Conservation (phyloP, 2,329 filamentous ascomycete species). For the Cladosporium halotolerans region DNA sequence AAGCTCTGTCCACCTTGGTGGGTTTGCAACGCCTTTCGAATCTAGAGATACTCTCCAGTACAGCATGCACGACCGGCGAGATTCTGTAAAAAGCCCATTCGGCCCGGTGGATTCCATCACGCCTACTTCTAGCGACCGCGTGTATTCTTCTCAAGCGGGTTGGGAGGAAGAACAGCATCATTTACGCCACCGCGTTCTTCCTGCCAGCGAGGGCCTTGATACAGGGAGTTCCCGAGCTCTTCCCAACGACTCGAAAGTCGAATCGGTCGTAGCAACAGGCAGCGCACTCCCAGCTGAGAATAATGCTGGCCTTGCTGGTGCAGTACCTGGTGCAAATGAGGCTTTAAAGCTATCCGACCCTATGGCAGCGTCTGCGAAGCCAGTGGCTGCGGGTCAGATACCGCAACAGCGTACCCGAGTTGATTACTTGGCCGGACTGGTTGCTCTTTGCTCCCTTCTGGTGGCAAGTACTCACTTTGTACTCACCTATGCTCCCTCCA, state of each 20-base stretch:
- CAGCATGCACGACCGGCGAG: not conserved
- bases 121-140: not conserved
- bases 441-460: constrained; percentile 40
- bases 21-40: not conserved
- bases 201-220: not conserved
- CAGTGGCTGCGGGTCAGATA: constrained; percentile 7
- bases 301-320: constrained; percentile 7
- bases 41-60: not conserved
- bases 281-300: not conserved
- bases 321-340: constrained; percentile 3
- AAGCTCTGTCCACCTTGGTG: constrained; percentile 8
- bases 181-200: not conserved
- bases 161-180: not conserved
- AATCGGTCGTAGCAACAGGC: not conserved
- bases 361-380: constrained; percentile 12
- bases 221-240: not conserved
- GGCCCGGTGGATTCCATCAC: not conserved
- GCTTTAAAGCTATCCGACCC: constrained; percentile 1
- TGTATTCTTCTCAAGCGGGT: not conserved
- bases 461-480: constrained; percentile 42
- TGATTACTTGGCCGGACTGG: constrained; percentile 43
- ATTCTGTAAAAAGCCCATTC: not conserved
- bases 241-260: not conserved
- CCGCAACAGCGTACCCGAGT: constrained; percentile 28
- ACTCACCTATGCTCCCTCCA: constrained; percentile 37